Evolutionary conservation across 179 eudicot species (phyloP).

Genomic region (Spinacia oleracea): DNA sequence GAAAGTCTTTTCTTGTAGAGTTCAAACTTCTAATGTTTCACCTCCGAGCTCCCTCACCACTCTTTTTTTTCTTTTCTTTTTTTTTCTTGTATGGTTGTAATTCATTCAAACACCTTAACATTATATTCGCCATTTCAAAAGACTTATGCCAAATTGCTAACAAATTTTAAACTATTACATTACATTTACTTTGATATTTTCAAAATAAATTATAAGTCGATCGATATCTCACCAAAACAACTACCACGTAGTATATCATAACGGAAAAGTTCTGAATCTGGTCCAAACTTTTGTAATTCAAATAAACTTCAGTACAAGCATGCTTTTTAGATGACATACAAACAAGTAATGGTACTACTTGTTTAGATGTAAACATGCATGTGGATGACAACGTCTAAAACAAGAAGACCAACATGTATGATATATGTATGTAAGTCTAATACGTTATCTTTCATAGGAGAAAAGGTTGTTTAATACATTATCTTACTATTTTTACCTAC

Average conservation of each 20-base stretch:
- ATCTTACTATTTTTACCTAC: constrained; percentile 3
- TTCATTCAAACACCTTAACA: neutral
- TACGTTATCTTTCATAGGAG: constrained; percentile 11
- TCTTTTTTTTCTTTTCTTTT: neutral
- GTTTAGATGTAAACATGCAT: constrained; percentile 24
- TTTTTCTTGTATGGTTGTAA: neutral
- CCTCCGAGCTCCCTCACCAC: neutral
- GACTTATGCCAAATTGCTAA: too few relatives aligned
- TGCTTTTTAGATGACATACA: constrained; percentile 18
- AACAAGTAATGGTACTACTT: constrained; percentile 23
- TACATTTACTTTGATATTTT: too few relatives aligned
- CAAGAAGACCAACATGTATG: constrained; percentile 17
- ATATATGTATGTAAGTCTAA: constrained; percentile 17
- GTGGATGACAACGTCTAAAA: constrained; percentile 17
- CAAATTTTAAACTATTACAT: too few relatives aligned
- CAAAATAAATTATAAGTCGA: too few relatives aligned
- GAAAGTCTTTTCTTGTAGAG: constrained; percentile 14
- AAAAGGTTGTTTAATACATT: constrained; percentile 15
- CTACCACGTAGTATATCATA: neutral
- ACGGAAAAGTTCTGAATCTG: neutral
- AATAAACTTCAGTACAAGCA: constrained; percentile 6
- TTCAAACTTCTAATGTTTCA: neutral
- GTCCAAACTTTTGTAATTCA: neutral
- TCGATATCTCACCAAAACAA: too few relatives aligned
- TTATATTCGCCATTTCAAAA: neutral